Conservation (phyloP, 2,329 filamentous ascomycete species). For the Aquanectria penicillioides region DNA sequence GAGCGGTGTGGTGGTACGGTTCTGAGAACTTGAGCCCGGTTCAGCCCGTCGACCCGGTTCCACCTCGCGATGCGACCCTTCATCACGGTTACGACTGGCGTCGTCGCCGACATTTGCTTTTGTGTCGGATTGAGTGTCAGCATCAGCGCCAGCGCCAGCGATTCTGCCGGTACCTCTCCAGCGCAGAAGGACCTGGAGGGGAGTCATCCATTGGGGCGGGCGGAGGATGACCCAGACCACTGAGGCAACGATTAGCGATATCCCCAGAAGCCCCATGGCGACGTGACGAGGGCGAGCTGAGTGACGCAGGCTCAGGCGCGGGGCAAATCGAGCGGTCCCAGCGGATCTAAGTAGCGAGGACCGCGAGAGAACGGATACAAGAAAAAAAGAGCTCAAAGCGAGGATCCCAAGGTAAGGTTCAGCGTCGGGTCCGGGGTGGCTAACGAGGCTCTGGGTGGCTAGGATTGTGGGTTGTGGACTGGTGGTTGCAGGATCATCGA, state of each 20-base stretch:
- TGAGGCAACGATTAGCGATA: constrained; percentile 71
- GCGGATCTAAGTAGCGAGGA: constrained; percentile 9
- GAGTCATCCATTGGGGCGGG: constrained; percentile 59
- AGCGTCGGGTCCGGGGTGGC: constrained; percentile 3
- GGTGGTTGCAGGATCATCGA: constrained; percentile 44
- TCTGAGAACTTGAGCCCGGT: constrained; percentile 29
- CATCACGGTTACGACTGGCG: too few species aligned
- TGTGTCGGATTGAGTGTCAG: constrained; percentile 7
- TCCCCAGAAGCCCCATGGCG: constrained; percentile 65
- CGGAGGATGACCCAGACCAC: constrained; percentile 66
- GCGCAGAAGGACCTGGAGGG: constrained; percentile 38
- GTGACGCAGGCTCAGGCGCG: constrained; percentile 7
- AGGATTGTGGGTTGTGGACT: constrained; percentile 40
- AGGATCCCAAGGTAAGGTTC: not conserved
- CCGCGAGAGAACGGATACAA: not conserved
- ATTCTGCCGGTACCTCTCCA: constrained; percentile 33
- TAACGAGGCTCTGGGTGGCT: constrained; percentile 7
- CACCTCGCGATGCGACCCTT: constrained; percentile 37
- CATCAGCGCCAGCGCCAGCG: constrained; percentile 20
- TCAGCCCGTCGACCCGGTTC: constrained; percentile 37
- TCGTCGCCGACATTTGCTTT: constrained; percentile 18
- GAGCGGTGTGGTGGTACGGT: constrained; percentile 33
- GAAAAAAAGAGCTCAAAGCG: constrained; percentile 24
- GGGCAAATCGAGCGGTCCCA: constrained; percentile 8
- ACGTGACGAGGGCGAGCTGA: constrained; percentile 6